Base-by-base conservation (phyloP, 352 stramenopile species). In the Globisporangium echinulatum region DNA sequence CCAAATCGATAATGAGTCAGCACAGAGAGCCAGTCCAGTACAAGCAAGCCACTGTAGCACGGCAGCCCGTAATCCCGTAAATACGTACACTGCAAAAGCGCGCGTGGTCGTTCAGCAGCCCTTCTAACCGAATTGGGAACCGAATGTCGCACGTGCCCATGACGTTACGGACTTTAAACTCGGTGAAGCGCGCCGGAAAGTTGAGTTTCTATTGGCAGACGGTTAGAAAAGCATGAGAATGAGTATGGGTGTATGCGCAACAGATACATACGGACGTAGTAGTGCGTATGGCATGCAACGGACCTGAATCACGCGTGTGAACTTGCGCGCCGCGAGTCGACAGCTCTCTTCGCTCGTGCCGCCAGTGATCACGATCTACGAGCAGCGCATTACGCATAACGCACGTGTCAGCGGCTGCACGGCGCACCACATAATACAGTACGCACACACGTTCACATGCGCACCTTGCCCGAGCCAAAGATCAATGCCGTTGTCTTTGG, bases 91-190 rank as follows among this genome's bases (percentile, higher is more conserved):
- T 98, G 39, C 82, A 95, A 82, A 98, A 99, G 9, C 88, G 92
- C 4, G 93, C 90, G 69, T 99, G 95, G 39, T 96, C 90, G 61
- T 97, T 98, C 5, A 98, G 77, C 47, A 99, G 69, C n/a, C 96
- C 97, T 81, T 99, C 97, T 50, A 99, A 77, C 46, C 97, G 88
- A 59, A 99, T 99, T 3, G 97, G 97, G 69, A 99, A 99, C 14
- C 95, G 92, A 17, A 98, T 85, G 75, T 99, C 97, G 46, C 92
- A 97, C 40, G 97, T 99, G 38, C 92, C 96, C 69, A 99, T 97
- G 54, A 99, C 98, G 70, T 99, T 99, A 63, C 98, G 96, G 47
- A 98, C 85, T 68, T 96, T 96, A 59, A 97, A 96, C 51, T 96
- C 84, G 44, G 75, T 79, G 53, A 95, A 94, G 55, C 87, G 77